Base-by-base conservation (phyloP, 176 grass and related monocot genomes). In the Echinochloa phyllopogon region DNA sequence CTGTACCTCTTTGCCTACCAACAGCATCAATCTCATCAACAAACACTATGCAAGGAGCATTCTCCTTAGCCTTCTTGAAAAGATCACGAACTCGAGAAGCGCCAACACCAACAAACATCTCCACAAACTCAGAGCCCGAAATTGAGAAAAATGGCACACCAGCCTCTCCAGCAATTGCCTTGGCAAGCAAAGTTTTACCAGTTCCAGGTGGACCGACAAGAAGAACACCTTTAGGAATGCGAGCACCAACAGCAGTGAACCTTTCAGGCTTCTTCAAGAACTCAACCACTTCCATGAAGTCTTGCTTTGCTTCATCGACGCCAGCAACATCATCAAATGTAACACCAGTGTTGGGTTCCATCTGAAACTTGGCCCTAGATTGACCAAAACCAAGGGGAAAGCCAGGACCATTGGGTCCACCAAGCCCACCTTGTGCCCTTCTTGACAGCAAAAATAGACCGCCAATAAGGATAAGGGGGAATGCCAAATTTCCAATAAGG, bases 61-160 rank as follows among this genome's bases (percentile, higher is more conserved):
- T 98, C 89, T 98, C 96, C 88, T 98, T 98, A 24, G 96, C 96
- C 89, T 98, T 98, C 79, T 94, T 98, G 79, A 98, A 98, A 66
- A 98, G 91, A 86, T 98, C 96, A 85, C 96, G 96, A 37, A 98
- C 96, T 24, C 96, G 72, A 8, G 96, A 98, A 33, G 96, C 96
- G 80, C 96, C 96, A 56, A 98, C 96, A 72, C 96, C 96, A 62
- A 98, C 96, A 87, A 98, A 98, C 96, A 98, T 98, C 89, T 98
- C 96, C 74, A 98, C 96, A 58, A 98, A 98, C 83, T 98, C 96
- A 51, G 96, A 98, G 9, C 96, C 93, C 0, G 96, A 98, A 76
- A 98, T 98, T 25, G 96, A 98, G 80, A 95, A 98, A 75, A 98
- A 98, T 8, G 96, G 93, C n/a, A 98, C 96, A 65, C 96, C 96